A percentile compares a stretch with the other conserved stretches of the same genome.
Evolutionary conservation across 352 stramenopile species (phyloP).

Genomic region (Pythium dissotocum): DNA sequence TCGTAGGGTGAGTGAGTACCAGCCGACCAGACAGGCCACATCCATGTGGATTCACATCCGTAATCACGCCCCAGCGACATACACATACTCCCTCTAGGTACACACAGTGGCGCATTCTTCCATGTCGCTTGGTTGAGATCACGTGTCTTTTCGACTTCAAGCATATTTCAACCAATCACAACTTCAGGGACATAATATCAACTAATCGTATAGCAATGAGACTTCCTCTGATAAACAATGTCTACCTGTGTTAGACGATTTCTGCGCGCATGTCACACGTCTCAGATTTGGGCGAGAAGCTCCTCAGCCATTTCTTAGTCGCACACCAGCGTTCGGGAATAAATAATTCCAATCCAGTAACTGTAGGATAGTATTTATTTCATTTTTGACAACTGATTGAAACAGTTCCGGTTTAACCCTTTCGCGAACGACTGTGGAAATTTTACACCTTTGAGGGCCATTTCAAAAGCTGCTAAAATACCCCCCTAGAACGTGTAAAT

Average conservation of each 20-base stretch:
- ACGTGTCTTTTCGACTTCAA: neutral
- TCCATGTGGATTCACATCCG: neutral
- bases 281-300: slow-evolving; percentile 6
- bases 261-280: slow-evolving; percentile 11
- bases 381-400: too few species aligned
- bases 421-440: too few species aligned
- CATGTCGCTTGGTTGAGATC: neutral
- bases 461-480: too few species aligned
- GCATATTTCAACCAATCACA: neutral
- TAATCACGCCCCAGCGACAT: neutral
- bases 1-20: neutral
- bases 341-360: too few species aligned
- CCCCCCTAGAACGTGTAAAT: too few species aligned
- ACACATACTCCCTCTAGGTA: too few species aligned
- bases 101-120: neutral
- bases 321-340: neutral
- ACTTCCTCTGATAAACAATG: neutral
- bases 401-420: too few species aligned
- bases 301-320: neutral
- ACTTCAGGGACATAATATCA: neutral
- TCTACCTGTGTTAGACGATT: neutral
- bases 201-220: neutral
- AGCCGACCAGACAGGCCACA: neutral
- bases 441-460: too few species aligned
- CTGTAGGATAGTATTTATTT: too few species aligned